Evolutionary conservation across 495 filamentous ascomycete species (phyloP).

Genomic region (Chaetomium cochliodes): DNA sequence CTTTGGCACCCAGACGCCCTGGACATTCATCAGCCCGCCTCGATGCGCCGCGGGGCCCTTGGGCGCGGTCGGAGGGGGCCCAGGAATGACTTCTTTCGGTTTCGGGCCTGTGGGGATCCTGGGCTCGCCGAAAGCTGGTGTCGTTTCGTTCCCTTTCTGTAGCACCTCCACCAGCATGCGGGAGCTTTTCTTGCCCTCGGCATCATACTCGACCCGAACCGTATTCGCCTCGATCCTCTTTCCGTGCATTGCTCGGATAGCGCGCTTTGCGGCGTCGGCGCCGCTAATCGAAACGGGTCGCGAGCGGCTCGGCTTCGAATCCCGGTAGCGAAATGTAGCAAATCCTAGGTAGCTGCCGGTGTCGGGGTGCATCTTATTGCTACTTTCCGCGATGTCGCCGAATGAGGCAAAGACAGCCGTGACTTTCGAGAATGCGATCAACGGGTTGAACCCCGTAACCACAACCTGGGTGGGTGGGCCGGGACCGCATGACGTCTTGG

Average conservation of each 20-base stretch:
- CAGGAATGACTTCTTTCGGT: slow-evolving; percentile 44
- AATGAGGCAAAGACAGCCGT: slow-evolving; percentile 78
- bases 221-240: slow-evolving; percentile 67
- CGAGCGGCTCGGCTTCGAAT: slow-evolving; percentile 52
- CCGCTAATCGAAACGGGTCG: slow-evolving; percentile 60
- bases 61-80: slow-evolving; percentile 76
- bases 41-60: slow-evolving; percentile 79
- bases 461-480: slow-evolving; percentile 87
- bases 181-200: slow-evolving; percentile 76
- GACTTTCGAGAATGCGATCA: slow-evolving; percentile 75
- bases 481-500: slow-evolving; percentile 76
- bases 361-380: slow-evolving; percentile 86
- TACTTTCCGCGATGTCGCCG: slow-evolving; percentile 84
- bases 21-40: slow-evolving; percentile 26
- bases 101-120: slow-evolving; percentile 45
- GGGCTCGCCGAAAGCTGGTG: slow-evolving; percentile 31
- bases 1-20: slow-evolving; percentile 33
- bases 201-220: slow-evolving; percentile 82
- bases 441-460: slow-evolving; percentile 88
- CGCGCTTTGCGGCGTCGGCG: slow-evolving; percentile 71
- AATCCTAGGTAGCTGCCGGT: slow-evolving; percentile 92
- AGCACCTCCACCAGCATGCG: slow-evolving; percentile 69
- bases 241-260: slow-evolving; percentile 66
- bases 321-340: slow-evolving; percentile 84
- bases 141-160: slow-evolving; percentile 60